Conservation (phyloP, 1,284 basidiomycete species). For the Moniliophthora roreri region DNA sequence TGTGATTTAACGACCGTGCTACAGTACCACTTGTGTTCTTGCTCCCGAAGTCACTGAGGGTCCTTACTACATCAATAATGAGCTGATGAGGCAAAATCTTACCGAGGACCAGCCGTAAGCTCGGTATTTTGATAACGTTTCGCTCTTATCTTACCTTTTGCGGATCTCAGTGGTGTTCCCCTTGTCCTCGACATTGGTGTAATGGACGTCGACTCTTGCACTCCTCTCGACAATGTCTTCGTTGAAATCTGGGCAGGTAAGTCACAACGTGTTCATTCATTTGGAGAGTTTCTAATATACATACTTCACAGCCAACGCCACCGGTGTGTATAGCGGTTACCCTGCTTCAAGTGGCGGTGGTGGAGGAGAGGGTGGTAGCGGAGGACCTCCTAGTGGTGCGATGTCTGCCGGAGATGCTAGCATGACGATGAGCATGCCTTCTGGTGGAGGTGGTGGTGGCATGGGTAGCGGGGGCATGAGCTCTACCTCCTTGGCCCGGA, state of each 20-base stretch:
- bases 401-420: not conserved
- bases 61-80: slow-evolving; percentile 23
- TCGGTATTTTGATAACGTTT: slow-evolving; percentile 21
- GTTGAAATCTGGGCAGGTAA: slow-evolving; percentile 2
- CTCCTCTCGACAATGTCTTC: not conserved
- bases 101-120: slow-evolving; percentile 19
- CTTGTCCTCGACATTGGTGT: slow-evolving; percentile 4
- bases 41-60: slow-evolving; percentile 20
- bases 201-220: not conserved
- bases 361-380: not conserved
- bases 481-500: slow-evolving; percentile 18
- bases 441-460: not conserved
- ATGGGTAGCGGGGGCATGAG: slow-evolving; percentile 5
- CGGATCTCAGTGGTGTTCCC: not conserved
- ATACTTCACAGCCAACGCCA: slow-evolving; percentile 23
- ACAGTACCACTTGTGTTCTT: slow-evolving; percentile 16
- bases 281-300: not conserved
- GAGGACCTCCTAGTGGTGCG: too few species aligned
- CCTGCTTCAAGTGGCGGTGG: not conserved
- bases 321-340: slow-evolving; percentile 28
- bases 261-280: not conserved
- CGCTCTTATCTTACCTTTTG: not conserved
- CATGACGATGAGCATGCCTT: not conserved
- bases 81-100: slow-evolving; percentile 16
- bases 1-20: not conserved